A percentile compares a stretch with the other conserved stretches of the same genome.
These are phyloP conservation scores for Euphrasia confusa DNA, from an alignment of 257 asterid genomes.

Conservation along the genomic window DNA sequence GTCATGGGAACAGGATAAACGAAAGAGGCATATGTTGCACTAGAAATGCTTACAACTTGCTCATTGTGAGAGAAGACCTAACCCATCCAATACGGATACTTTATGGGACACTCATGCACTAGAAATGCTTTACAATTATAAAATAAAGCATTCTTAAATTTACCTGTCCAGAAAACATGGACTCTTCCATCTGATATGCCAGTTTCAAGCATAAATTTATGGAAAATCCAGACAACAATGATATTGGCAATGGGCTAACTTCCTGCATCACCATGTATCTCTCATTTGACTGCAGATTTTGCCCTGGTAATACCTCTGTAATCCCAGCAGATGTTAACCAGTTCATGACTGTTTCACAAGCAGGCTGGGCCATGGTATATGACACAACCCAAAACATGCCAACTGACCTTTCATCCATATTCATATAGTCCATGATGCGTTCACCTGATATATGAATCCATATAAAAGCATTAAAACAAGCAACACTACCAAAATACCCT, in stretches of 20 bases:
- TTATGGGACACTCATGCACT: slow-evolving; percentile 18
- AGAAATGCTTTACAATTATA: slow-evolving; percentile 19
- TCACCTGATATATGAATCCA: slow-evolving; percentile 57
- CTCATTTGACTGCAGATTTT: slow-evolving; percentile 74
- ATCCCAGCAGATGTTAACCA: slow-evolving; percentile 90
- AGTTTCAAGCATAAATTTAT: slow-evolving; percentile 79
- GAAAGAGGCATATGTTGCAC: slow-evolving; percentile 7
- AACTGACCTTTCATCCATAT: slow-evolving; percentile 92
- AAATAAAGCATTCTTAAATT: slow-evolving; percentile 16
- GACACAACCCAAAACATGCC: slow-evolving; percentile 99
- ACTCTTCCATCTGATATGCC: slow-evolving; percentile 80
- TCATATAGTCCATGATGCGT: slow-evolving; percentile 84
- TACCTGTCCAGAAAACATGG: slow-evolving; percentile 97
- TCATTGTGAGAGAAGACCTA: background rate
- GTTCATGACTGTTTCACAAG: slow-evolving; percentile 86
- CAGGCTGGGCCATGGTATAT: slow-evolving; percentile 97
- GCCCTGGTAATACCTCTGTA: slow-evolving; percentile 70
- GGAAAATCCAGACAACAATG: slow-evolving; percentile 86
- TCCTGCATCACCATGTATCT: slow-evolving; percentile 90
- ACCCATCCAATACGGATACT: no score
- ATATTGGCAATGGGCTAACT: slow-evolving; percentile 85
- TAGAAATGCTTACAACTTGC: slow-evolving; percentile 16
- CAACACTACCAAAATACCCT: background rate
- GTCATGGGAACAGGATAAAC: slow-evolving; percentile 4
- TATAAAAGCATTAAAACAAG: background rate